Conservation (phyloP, 2,329 filamentous ascomycete species). For the Botrytis deweyae region DNA sequence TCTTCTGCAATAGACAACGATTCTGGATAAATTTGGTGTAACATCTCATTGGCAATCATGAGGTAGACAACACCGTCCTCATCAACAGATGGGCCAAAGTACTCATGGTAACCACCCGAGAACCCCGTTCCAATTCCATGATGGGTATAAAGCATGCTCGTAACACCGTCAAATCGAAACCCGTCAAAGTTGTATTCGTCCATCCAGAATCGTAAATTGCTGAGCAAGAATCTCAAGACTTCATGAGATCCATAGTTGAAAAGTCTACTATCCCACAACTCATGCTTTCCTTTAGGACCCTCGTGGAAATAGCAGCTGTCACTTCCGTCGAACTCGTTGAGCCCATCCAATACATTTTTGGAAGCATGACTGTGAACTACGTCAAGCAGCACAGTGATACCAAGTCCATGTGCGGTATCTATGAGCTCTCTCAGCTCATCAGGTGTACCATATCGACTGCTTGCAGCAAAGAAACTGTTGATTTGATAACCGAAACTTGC, state of each 20-base stretch:
- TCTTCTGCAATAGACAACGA: slow-evolving; percentile 93
- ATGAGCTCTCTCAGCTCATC: slow-evolving; percentile 97
- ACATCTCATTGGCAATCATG: slow-evolving; percentile 94
- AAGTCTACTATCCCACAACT: slow-evolving; percentile 91
- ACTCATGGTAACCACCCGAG: slow-evolving; percentile 96
- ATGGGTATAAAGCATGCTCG: slow-evolving; percentile 94
- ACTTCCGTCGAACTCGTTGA: slow-evolving; percentile 94
- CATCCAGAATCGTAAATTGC: slow-evolving; percentile 98
- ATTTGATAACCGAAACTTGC: slow-evolving; percentile 98
- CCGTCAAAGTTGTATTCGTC: slow-evolving; percentile 96
- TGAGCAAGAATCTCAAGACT: slow-evolving; percentile 91
- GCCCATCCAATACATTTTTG: slow-evolving; percentile 91
- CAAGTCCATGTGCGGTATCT: slow-evolving; percentile 89
- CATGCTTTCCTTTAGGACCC: slow-evolving; percentile 80
- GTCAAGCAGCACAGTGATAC: slow-evolving; percentile 86
- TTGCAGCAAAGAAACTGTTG: slow-evolving; percentile 98
- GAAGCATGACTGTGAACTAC: slow-evolving; percentile 97
- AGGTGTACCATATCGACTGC: slow-evolving; percentile 88
- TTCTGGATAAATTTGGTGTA: slow-evolving; percentile 85
- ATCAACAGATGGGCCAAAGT: slow-evolving; percentile 86
- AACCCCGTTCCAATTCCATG: slow-evolving; percentile 99
- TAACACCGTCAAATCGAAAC: slow-evolving; percentile 97
- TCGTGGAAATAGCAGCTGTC: slow-evolving; percentile 96
- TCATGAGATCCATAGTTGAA: slow-evolving; percentile 98
- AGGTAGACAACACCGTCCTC: slow-evolving; percentile 93